Evolutionary conservation across 495 filamentous ascomycete genomes (phyloP).

Genomic region (Staphylotrichum longicolle): DNA sequence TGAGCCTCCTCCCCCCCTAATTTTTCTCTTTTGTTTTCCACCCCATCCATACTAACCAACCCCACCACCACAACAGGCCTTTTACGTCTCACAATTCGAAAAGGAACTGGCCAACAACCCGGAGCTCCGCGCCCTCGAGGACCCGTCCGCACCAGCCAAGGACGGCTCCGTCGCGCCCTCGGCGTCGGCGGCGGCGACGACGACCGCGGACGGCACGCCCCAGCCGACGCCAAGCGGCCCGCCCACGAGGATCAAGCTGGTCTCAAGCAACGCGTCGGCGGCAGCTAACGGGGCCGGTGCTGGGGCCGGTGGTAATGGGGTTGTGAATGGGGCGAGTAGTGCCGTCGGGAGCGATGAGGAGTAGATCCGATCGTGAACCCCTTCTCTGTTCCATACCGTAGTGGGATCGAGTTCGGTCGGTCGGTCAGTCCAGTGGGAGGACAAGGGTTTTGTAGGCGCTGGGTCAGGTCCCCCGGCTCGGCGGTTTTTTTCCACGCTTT

Average conservation of each 20-base stretch:
- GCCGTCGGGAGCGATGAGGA: constrained; percentile 49
- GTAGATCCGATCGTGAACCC: neutral
- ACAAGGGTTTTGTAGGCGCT: too few species aligned
- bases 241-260: constrained; percentile 53
- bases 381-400: neutral
- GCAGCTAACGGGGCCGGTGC: constrained; percentile 37
- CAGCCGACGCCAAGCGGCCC: constrained; percentile 46
- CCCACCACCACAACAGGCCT: constrained; percentile 48
- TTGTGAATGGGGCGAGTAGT: constrained; percentile 41
- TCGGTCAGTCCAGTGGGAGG: too few species aligned
- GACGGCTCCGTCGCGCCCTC: constrained; percentile 64
- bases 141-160: constrained; percentile 42
- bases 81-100: constrained; percentile 63
- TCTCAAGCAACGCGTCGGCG: constrained; percentile 30
- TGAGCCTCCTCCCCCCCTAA: constrained; percentile 38
- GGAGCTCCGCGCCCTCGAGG: constrained; percentile 70
- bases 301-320: constrained; percentile 25
- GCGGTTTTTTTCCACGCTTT: too few species aligned
- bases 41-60: constrained; percentile 29
- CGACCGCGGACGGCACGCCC: constrained; percentile 59
- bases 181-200: constrained; percentile 40
- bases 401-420: too few species aligned
- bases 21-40: neutral
- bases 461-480: too few species aligned
- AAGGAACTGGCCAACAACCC: constrained; percentile 69